Evolutionary conservation across 306 rosid species (phyloP).

Genomic region (Canavalia gladiata): DNA sequence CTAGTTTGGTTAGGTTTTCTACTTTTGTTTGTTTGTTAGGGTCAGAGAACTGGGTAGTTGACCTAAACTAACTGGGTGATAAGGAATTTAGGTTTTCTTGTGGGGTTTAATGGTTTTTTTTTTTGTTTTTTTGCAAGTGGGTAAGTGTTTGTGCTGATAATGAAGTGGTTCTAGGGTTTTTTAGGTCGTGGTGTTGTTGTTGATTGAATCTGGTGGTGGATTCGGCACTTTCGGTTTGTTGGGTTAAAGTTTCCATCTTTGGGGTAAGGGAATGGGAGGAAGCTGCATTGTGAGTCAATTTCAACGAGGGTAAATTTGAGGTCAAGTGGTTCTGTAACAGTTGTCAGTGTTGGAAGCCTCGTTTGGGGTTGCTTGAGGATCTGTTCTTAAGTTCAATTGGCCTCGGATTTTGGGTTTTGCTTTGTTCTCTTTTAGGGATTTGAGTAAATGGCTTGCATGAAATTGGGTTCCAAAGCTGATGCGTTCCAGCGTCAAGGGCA

Average conservation of each 20-base stretch:
- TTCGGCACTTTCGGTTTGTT: conserved; percentile 38
- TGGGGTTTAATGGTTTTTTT: conserved; percentile 41
- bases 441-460: conserved; percentile 83
- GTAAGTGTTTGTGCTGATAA: conserved; percentile 41
- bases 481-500: conserved; percentile 97
- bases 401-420: conserved; percentile 35
- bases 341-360: not conserved
- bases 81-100: conserved; percentile 2
- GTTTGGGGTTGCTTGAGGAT: conserved; percentile 25
- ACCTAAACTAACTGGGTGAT: conserved; percentile 63
- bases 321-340: conserved; percentile 15
- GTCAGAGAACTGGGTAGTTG: conserved; percentile 67
- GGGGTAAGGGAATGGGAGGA: conserved; percentile 44
- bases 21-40: conserved; percentile 33
- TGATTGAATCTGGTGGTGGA: conserved; percentile 48
- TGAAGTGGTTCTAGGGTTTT: conserved; percentile 73
- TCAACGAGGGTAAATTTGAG: conserved; percentile 38
- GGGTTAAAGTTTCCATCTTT: conserved; percentile 46
- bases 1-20: conserved; percentile 35
- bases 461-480: conserved; percentile 95
- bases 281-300: conserved; percentile 66
- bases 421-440: conserved; percentile 33
- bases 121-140: conserved; percentile 46
- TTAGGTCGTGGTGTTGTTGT: conserved; percentile 25
- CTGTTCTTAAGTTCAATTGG: not conserved